Percentiles rank a stretch among this genome's conserved stretches.
Evolutionary conservation across 176 grass and related monocot genomes (phyloP).

Genomic region (Phyllostachys edulis): DNA sequence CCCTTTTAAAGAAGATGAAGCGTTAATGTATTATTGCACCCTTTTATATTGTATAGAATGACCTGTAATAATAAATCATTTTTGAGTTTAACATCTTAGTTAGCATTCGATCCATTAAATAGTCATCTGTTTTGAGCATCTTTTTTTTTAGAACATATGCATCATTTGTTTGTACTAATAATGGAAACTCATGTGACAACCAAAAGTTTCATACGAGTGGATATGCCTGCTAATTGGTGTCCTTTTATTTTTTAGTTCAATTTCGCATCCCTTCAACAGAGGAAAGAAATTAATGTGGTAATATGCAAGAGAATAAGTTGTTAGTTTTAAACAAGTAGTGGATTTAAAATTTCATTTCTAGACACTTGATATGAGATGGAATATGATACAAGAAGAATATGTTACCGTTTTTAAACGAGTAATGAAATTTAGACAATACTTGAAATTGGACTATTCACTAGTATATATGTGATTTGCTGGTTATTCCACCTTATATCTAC

Average conservation of each 20-base stretch:
- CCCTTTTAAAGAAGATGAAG: not conserved
- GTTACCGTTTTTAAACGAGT: not conserved
- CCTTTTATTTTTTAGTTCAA: not conserved
- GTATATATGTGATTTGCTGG: not conserved
- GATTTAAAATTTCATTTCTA: not conserved
- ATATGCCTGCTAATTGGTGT: not conserved
- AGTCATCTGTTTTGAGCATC: not conserved
- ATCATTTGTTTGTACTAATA: not conserved
- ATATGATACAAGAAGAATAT: not conserved
- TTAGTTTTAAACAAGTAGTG: not conserved
- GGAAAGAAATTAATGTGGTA: not conserved
- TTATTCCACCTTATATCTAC: not conserved
- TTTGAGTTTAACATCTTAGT: not conserved
- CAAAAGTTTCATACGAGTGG: not conserved
- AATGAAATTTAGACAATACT: not conserved
- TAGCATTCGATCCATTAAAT: not conserved
- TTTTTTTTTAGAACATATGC: not conserved
- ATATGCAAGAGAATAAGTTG: not conserved
- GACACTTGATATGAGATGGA: not conserved
- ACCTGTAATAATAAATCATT: not conserved
- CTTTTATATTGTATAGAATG: not conserved
- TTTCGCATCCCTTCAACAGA: too few relatives aligned
- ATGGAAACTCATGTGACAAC: not conserved
- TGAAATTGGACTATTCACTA: not conserved
- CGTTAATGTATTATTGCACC: not conserved